Evolutionary conservation across 192 early-diverging fungal genomes (phyloP), one percentile per base, ranked within the genome.

Genomic region (Piromyces finnis): DNA sequence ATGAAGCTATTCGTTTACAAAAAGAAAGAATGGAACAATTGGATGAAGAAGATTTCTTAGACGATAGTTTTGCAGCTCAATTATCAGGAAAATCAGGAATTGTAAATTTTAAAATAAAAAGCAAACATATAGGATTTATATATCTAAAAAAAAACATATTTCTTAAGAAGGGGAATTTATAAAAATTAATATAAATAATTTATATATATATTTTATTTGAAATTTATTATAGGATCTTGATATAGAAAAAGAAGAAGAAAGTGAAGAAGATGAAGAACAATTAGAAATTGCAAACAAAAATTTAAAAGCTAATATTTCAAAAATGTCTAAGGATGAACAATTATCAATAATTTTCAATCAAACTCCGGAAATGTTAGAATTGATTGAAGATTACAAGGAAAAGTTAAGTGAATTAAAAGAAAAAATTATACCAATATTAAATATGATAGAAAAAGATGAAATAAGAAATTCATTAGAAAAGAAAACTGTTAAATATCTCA

Each of bases 41-140:
- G 87, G 87, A 91, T 32, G 96, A 97, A 83, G 92, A 88, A 78
- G 96, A 98, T 88, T 97, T 95, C 82, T 86, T 96, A 22, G 92
- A 94, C 77, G 93, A 92, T 51, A 88, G 88, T 81, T 83, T 88
- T 30, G 86, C 79, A 22, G 85, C 86, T 16, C 81, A 36, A 32
- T 77, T 86, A 29, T 80, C 28, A 22, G 78, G 77, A 51, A 78
- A 81, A 28, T 30, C 78, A 30, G 82, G 80, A 27, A 29, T 30
- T 30, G 82, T 79, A 12, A 78, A 29, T 11, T 35, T 68, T 39
- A 77, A 30, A 18, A 6, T 27, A 32, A 14, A 79, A 85, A 22
- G 84, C 32, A 7, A 35, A 35, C 12, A 7, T 35, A 35, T n/a
- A n/a, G n/a, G n/a, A n/a, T n/a, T n/a, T n/a, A n/a, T n/a, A n/a